These are phyloP conservation scores for Trichosporon ovoides DNA, from an alignment of 1,284 basidiomycete species.

Conservation along the genomic window DNA sequence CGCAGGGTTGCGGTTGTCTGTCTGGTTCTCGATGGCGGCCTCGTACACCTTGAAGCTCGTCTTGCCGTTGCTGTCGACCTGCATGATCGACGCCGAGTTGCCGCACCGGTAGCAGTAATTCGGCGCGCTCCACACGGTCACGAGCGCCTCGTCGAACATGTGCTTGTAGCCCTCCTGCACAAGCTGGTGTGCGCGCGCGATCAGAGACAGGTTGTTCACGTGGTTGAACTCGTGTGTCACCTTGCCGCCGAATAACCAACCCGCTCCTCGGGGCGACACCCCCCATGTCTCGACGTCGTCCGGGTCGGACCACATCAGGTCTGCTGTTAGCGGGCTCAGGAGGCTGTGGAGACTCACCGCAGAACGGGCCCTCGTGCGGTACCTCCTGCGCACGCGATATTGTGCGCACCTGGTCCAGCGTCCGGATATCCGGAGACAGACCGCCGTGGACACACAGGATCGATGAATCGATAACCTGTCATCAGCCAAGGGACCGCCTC, in stretches of 20 bases:
- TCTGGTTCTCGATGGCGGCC: conserved; percentile 77
- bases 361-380: conserved; percentile 96
- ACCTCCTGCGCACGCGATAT: conserved; percentile 90
- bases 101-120: conserved; percentile 90
- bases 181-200: conserved; percentile 89
- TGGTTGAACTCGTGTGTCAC: conserved; percentile 87
- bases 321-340: conserved; percentile 48
- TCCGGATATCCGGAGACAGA: conserved; percentile 84
- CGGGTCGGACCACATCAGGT: conserved; percentile 97
- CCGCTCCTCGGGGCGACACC: conserved; percentile 87
- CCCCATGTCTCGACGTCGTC: conserved; percentile 95
- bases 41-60: conserved; percentile 71
- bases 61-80: conserved; percentile 56
- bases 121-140: conserved; percentile 96
- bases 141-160: conserved; percentile 91
- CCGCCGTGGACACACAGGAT: conserved; percentile 90
- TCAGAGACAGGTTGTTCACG: conserved; percentile 73
- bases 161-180: conserved; percentile 97
- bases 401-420: conserved; percentile 85
- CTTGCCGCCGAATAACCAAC: conserved; percentile 86
- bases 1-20: conserved; percentile 55
- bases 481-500: not conserved
- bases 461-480: conserved; percentile 84
- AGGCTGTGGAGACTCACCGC: conserved; percentile 57
- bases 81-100: conserved; percentile 71